Percentiles rank a stretch among this genome's conserved stretches.
Conservation (phyloP, 1,284 basidiomycete genomes). For the Laetiporus sulphureus region DNA sequence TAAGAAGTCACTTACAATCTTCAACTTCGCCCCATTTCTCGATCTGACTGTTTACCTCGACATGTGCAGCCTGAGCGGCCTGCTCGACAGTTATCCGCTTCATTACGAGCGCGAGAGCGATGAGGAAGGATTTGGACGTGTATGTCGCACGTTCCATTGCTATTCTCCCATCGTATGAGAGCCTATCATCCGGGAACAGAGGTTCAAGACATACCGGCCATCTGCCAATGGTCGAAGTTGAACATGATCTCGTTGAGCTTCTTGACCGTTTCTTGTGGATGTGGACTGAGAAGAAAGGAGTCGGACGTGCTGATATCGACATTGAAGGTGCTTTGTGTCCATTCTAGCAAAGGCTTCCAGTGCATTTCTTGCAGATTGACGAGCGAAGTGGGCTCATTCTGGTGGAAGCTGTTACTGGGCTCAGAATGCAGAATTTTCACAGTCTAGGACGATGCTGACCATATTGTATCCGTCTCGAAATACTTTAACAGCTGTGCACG, state of each 20-base stretch:
- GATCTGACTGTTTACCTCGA: slow-evolving; percentile 94
- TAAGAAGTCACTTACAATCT: slow-evolving; percentile 68
- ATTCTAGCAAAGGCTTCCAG: slow-evolving; percentile 86
- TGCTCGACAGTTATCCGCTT: slow-evolving; percentile 75
- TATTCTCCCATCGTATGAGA: slow-evolving; percentile 23
- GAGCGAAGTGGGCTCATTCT: slow-evolving; percentile 69
- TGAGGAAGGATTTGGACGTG: slow-evolving; percentile 87
- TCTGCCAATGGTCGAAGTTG: slow-evolving; percentile 73
- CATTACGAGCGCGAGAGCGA: slow-evolving; percentile 80
- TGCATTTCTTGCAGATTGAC: slow-evolving; percentile 79
- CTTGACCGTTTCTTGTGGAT: slow-evolving; percentile 60
- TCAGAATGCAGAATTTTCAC: slow-evolving; percentile 1
- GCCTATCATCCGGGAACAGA: too few species aligned
- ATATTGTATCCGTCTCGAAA: slow-evolving; percentile 93
- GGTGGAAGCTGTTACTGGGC: slow-evolving; percentile 62
- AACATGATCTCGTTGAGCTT: slow-evolving; percentile 55
- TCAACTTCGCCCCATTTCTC: slow-evolving; percentile 98
- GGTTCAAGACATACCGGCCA: slow-evolving; percentile 64
- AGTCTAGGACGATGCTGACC: slow-evolving; percentile 38
- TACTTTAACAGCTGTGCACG: slow-evolving; percentile 76
- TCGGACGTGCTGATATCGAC: slow-evolving; percentile 63
- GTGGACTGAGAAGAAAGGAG: slow-evolving; percentile 62
- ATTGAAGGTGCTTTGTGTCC: slow-evolving; percentile 64
- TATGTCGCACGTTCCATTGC: slow-evolving; percentile 92
- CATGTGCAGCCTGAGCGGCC: slow-evolving; percentile 81